A percentile compares a stretch with the other conserved stretches of the same genome.
phyloP scores from a whole-genome alignment of 176 grass and related monocot species.

The Elaeis guineensis region DNA sequence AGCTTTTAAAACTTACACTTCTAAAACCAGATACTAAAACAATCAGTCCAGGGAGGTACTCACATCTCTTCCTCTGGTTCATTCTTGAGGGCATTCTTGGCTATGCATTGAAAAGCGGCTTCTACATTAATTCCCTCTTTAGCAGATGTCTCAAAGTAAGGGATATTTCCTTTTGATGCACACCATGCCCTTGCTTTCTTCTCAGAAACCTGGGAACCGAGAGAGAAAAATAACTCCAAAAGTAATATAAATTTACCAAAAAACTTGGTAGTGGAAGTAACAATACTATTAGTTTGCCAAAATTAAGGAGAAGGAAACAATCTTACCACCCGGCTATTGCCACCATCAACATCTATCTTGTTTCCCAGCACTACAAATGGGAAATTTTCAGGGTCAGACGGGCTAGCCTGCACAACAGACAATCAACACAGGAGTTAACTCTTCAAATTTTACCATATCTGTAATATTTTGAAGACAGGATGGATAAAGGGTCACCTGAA shows the following conservation, averaged over 20 bases:
- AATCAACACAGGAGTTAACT: neutral
- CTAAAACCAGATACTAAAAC: no score
- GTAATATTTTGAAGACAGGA: no score
- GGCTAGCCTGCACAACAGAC: constrained; percentile 11
- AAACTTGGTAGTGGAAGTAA: no score
- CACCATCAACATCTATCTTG: constrained; percentile 15
- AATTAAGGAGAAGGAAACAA: no score
- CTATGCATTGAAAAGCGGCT: constrained; percentile 86
- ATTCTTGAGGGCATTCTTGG: constrained; percentile 95
- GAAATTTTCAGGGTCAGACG: constrained; percentile 3
- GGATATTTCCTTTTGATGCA: constrained; percentile 78
- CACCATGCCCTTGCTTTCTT: constrained; percentile 62
- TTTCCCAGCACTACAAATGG: constrained; percentile 10
- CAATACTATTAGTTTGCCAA: no score
- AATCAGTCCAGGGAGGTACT: constrained; percentile 12
- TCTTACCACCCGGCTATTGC: constrained; percentile 7
- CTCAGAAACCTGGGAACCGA: constrained; percentile 6
- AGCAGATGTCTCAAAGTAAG: constrained; percentile 91
- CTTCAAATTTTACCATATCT: no score
- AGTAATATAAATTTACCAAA: no score
- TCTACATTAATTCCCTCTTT: constrained; percentile 97
- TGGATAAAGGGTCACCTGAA: neutral
- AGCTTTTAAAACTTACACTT: neutral
- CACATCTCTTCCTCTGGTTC: constrained; percentile 92
- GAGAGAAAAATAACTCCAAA: neutral